Evolutionary conservation across 192 early-diverging fungal genomes (phyloP).

Genomic region (Umbelopsis sp.): DNA sequence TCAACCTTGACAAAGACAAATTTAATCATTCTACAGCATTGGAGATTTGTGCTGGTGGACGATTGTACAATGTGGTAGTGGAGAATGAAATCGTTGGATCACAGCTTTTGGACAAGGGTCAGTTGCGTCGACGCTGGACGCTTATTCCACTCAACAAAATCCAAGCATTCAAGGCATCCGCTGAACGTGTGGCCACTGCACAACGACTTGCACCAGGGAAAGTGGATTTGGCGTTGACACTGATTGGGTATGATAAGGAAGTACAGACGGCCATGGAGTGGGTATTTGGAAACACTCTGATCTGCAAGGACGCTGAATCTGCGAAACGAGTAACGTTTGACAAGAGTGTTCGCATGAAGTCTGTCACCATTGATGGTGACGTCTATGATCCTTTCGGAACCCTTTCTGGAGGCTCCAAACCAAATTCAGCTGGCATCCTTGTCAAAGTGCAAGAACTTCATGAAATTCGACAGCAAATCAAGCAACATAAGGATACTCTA

Average conservation of each 20-base stretch:
- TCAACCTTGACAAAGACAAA: conserved; percentile 74
- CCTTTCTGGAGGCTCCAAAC: conserved; percentile 88
- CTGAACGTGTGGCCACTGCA: conserved; percentile 65
- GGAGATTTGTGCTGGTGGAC: conserved; percentile 93
- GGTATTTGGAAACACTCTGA: conserved; percentile 92
- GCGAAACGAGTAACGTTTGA: conserved; percentile 91
- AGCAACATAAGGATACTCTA: conserved; percentile 51
- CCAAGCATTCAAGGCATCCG: conserved; percentile 49
- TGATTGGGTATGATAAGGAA: conserved; percentile 81
- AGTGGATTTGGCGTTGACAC: conserved; percentile 83
- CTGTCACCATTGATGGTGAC: conserved; percentile 97
- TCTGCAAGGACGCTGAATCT: conserved; percentile 82
- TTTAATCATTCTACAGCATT: conserved; percentile 74
- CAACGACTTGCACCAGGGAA: conserved; percentile 85
- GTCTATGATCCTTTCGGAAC: conserved; percentile 95
- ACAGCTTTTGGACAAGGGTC: conserved; percentile 79
- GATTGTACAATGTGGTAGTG: conserved; percentile 96
- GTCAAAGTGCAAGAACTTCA: conserved; percentile 75
- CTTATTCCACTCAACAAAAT: conserved; percentile 99
- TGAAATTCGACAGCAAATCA: conserved; percentile 55
- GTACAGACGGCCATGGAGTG: conserved; percentile 85
- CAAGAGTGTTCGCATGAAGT: conserved; percentile 77
- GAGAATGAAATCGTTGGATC: conserved; percentile 81
- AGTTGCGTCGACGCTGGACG: conserved; percentile 77
- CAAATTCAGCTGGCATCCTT: conserved; percentile 72